phyloP scores from a whole-genome alignment of 192 early-diverging fungal genomes.

The Coemansia sp. region DNA sequence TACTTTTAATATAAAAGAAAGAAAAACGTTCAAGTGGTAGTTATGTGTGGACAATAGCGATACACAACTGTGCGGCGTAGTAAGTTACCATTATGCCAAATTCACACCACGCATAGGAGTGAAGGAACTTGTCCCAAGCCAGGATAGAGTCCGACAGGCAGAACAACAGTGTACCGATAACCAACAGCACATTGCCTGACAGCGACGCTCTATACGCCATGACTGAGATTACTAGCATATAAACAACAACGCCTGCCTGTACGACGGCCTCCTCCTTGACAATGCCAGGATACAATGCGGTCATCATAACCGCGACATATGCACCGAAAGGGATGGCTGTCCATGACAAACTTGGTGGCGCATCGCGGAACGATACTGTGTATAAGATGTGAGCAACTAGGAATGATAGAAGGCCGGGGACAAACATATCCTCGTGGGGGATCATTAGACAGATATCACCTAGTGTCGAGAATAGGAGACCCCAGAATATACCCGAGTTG shows the following conservation, averaged over 20 bases:
- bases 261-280: conserved; percentile 26
- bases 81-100: conserved; percentile 46
- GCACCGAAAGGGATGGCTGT: conserved; percentile 17
- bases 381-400: conserved; percentile 44
- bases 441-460: conserved; percentile 46
- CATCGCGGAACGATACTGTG: conserved; percentile 17
- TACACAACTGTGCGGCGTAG: conserved; percentile 51
- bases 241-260: conserved; percentile 39
- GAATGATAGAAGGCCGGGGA: conserved; percentile 43
- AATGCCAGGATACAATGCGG: conserved; percentile 22
- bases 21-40: background rate
- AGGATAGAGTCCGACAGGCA: conserved; percentile 50
- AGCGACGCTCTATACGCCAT: conserved; percentile 46
- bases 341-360: conserved; percentile 23
- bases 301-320: conserved; percentile 32
- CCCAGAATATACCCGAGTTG: conserved; percentile 17
- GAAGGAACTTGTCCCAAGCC: conserved; percentile 43
- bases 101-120: conserved; percentile 33
- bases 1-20: conserved; percentile 5
- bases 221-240: conserved; percentile 26
- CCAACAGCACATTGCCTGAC: conserved; percentile 22
- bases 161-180: conserved; percentile 39
- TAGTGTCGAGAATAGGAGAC: conserved; percentile 33
- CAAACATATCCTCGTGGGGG: conserved; percentile 35
- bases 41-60: conserved; percentile 29